Conservation (phyloP, 108 stramenopile species). For the Pseudonitzschia delicatissima region DNA sequence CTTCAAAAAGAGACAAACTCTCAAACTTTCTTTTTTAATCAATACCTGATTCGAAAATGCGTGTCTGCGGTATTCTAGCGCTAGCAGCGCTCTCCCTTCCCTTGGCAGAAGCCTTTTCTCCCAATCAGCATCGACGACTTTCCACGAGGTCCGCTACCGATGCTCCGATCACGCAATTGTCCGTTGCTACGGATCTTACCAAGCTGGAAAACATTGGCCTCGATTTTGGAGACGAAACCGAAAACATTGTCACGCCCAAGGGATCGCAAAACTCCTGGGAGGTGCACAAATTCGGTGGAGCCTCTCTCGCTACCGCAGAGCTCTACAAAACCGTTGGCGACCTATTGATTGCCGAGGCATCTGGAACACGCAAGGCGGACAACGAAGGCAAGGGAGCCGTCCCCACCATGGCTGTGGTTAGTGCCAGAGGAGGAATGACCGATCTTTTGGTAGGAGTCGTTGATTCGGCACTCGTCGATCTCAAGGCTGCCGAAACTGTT, state of each 20-base stretch:
- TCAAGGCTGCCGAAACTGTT: constrained; percentile 37
- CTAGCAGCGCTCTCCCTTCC: constrained; percentile 1
- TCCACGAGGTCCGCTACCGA: background rate
- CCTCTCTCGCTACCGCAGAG: constrained; percentile 55
- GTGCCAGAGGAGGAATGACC: constrained; percentile 85
- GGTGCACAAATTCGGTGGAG: constrained; percentile 71
- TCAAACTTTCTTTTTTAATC: no score
- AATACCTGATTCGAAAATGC: background rate
- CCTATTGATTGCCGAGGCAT: constrained; percentile 50
- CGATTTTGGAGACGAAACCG: background rate
- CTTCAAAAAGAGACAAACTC: no score
- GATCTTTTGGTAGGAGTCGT: constrained; percentile 65
- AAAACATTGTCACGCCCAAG: constrained; percentile 12
- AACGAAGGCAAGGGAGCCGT: constrained; percentile 33
- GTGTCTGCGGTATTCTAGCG: background rate
- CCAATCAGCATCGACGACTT: background rate
- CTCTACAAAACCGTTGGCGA: constrained; percentile 70
- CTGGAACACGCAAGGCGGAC: constrained; percentile 16
- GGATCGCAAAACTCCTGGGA: constrained; percentile 42
- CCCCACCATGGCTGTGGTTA: constrained; percentile 82
- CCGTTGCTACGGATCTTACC: constrained; percentile 1
- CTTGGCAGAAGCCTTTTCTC: constrained; percentile 2
- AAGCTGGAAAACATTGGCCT: background rate
- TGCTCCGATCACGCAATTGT: background rate
- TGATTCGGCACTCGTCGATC: constrained; percentile 55